Conservation (phyloP, 192 early-diverging fungal genomes). For the Coemansia sp. region DNA sequence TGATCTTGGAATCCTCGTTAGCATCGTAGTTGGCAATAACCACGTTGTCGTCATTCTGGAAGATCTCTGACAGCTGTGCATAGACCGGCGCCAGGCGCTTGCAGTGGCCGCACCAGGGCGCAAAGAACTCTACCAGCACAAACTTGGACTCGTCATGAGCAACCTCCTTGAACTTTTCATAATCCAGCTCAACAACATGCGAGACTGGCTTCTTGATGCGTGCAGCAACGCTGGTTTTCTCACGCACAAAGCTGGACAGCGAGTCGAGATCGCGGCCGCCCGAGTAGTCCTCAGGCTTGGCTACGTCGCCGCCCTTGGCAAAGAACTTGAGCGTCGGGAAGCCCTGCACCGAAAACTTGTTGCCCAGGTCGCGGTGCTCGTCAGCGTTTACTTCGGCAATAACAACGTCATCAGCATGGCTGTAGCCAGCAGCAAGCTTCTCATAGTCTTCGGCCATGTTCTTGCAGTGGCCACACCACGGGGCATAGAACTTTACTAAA, state of each 20-base stretch:
- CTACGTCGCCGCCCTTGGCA: constrained; percentile 69
- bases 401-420: constrained; percentile 71
- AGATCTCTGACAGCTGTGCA: constrained; percentile 81
- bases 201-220: constrained; percentile 70
- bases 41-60: constrained; percentile 73
- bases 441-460: constrained; percentile 69
- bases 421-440: constrained; percentile 74
- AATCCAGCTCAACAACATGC: constrained; percentile 67
- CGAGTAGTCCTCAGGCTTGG: constrained; percentile 73
- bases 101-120: constrained; percentile 91
- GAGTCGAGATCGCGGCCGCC: constrained; percentile 81
- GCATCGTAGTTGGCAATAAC: constrained; percentile 91
- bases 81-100: constrained; percentile 81
- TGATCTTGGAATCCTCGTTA: constrained; percentile 62
- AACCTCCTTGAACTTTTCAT: constrained; percentile 71
- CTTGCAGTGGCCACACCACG: constrained; percentile 86
- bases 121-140: constrained; percentile 91
- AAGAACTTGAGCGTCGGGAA: constrained; percentile 96
- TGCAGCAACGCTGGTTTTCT: constrained; percentile 71
- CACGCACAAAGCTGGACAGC: constrained; percentile 70
- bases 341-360: constrained; percentile 71
- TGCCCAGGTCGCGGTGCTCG: constrained; percentile 77
- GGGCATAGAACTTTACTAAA: constrained; percentile 86
- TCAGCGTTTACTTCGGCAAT: constrained; percentile 92
- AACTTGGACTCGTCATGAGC: constrained; percentile 70